A percentile compares a stretch with the other conserved stretches of the same genome.
Evolutionary conservation across 2,329 filamentous ascomycete genomes (phyloP).

Genomic region (Periconia sp.): DNA sequence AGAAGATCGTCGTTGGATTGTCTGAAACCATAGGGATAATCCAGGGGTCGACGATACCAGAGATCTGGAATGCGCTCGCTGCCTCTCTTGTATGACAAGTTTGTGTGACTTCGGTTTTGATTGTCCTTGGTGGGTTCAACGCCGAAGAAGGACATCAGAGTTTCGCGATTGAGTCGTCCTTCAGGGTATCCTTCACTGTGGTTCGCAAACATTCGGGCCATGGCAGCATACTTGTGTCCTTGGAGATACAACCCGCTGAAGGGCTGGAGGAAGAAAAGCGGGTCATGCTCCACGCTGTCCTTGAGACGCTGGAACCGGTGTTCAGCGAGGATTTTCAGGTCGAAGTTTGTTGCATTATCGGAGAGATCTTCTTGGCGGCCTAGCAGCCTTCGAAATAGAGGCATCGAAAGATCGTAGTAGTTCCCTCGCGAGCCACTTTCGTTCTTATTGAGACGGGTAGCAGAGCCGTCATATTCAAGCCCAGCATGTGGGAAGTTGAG

Average conservation of each 20-base stretch:
- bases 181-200: conserved; percentile 8
- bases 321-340: conserved; percentile 7
- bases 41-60: conserved; percentile 11
- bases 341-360: conserved; percentile 5
- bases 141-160: conserved; percentile 12
- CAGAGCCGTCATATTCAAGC: conserved; percentile 9
- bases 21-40: conserved; percentile 10
- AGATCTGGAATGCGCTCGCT: conserved; percentile 14
- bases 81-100: conserved; percentile 6
- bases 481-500: conserved; percentile 7
- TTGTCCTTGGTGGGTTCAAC: not conserved
- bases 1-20: conserved; percentile 14
- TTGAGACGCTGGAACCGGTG: conserved; percentile 7
- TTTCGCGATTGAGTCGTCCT: conserved; percentile 8
- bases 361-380: conserved; percentile 3
- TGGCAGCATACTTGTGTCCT: conserved; percentile 5
- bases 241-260: conserved; percentile 7
- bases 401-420: conserved; percentile 1
- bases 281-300: conserved; percentile 8
- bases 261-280: conserved; percentile 10
- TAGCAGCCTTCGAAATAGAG: conserved; percentile 6
- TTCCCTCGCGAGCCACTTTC: conserved; percentile 3
- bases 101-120: not conserved
- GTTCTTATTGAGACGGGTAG: conserved; percentile 10
- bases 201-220: conserved; percentile 7